Evolutionary conservation across 2,329 filamentous ascomycete species (phyloP), one percentile per base, ranked within the genome.

Genomic region (Dothidotthia symphoricarpi): DNA sequence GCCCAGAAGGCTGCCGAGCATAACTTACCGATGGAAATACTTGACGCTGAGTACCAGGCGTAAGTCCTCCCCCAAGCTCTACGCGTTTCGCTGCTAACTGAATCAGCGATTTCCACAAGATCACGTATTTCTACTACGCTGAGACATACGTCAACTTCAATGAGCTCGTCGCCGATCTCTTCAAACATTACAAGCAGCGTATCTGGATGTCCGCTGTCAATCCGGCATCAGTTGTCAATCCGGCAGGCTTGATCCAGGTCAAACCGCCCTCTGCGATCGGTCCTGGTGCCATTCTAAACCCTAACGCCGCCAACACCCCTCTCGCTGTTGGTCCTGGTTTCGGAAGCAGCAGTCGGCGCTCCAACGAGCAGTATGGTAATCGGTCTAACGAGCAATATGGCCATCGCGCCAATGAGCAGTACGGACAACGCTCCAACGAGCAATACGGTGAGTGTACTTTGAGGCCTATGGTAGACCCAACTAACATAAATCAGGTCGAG

Each of bases 171-270:
- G 95, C 90, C 0, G 93, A 98, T 63, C 76, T 98, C 10, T 98
- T 97, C 78, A 97, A 97, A 70, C 91, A 97, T 47, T 98, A 97
- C 77, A 98, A 98, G 74, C 95, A 91, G 15, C 82, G 94, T 55
- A 98, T 98, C 58, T 98, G 93, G 93, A 95, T 98, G 88, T 97
- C 91, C 4, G 93, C 93, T 3, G 95, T 98, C 67, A 98, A 98
- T 64, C 93, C 93, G 6, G 93, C 91, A 4, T 96, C 91, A 0
- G 96, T 97, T 66, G 57, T 66, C 24, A 64, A 64, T 30, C 61
- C 62, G 9, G 56, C 59, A 3, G 61, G 61, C n/a, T 31, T 54
- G 15, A 53, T 54, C 27, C 57, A 63, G 16, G 51, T 67, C 6
- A 58, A 56, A 13, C 64, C 64, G 11, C 65, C 65, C 2, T 65